Percentiles rank a stretch among this genome's conserved stretches.
Conservation (phyloP, 306 rosid species). For the Comarum palustre region DNA sequence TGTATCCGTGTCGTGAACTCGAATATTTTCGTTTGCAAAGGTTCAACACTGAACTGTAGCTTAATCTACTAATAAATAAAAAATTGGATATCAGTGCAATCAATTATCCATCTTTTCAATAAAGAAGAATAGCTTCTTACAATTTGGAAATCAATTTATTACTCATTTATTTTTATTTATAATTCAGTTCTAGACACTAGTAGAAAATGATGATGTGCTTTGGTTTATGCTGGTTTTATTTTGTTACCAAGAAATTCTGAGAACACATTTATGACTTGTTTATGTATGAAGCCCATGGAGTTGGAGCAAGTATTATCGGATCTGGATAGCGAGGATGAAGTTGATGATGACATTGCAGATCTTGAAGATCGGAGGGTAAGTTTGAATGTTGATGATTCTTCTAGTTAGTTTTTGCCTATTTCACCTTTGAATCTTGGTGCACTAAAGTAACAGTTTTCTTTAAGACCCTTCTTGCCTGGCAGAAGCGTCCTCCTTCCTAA, state of each 20-base stretch:
- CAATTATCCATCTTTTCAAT: background rate
- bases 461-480: background rate
- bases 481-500: background rate
- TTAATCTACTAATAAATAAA: too few relatives aligned
- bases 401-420: slow-evolving; percentile 8
- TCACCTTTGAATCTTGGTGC: slow-evolving; percentile 24
- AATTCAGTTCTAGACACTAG: background rate
- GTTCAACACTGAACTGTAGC: background rate
- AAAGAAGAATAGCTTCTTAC: background rate
- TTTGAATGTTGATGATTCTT: slow-evolving; percentile 11
- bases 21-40: background rate
- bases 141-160: background rate
- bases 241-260: background rate
- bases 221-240: background rate
- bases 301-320: slow-evolving; percentile 83
- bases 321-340: slow-evolving; percentile 89
- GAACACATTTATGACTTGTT: background rate
- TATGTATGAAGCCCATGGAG: slow-evolving; percentile 74
- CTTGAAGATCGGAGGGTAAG: slow-evolving; percentile 96
- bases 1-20: background rate
- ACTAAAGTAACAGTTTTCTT: background rate
- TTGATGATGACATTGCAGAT: slow-evolving; percentile 87
- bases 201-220: background rate
- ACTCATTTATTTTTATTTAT: background rate
- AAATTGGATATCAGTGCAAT: background rate